Evolutionary conservation across 2,329 filamentous ascomycete species (phyloP), one percentile per base, ranked within the genome.

Genomic region (Ustulina deusta): DNA sequence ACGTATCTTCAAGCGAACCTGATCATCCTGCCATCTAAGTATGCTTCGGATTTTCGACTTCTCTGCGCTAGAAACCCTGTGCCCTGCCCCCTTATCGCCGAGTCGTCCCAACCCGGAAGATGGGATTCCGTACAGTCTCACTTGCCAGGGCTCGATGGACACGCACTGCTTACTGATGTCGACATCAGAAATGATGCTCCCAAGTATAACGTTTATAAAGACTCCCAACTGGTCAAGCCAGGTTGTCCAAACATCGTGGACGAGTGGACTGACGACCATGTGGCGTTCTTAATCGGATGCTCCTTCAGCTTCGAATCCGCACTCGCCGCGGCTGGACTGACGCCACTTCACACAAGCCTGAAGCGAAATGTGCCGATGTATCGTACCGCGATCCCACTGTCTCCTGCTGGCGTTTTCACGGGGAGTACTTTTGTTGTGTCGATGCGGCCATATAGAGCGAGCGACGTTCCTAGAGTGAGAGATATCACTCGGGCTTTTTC

Each of bases 301-400:
- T 88, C 84, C 0, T 91, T 86, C 80, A 87, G 83, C 71, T 91
- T 91, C 74, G 89, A 91, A 75, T 78, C 81, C 2, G 88, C 87
- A 2, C 82, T 91, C 25, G 73, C 77, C 0, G 76, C 74, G 0
- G 84, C 84, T 0, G 85, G 85, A 0, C 77, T 91, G 6, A 71
- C 80, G 6, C 84, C 88, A 1, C 80, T 83, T 2, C 87, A 91
- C 72, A 78, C 82, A 4, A 65, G 77, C 2, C 79, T 83, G 20
- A 75, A 77, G 44, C 81, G 84, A 34, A 87, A 86, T 66, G 86
- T 90, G 1, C 79, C 87, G 13, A 91, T 91, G 86, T 91, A 90
- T 73, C 80, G 84, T 17, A 89, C 88, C 0, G 83, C 74, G 3
- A 78, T 89, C 2, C 85, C 86, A 0, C 79, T 91, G 0, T 83